These are phyloP conservation scores for Colletotrichum viniferum DNA, from an alignment of 2,329 filamentous ascomycete species.

Conservation along the genomic window DNA sequence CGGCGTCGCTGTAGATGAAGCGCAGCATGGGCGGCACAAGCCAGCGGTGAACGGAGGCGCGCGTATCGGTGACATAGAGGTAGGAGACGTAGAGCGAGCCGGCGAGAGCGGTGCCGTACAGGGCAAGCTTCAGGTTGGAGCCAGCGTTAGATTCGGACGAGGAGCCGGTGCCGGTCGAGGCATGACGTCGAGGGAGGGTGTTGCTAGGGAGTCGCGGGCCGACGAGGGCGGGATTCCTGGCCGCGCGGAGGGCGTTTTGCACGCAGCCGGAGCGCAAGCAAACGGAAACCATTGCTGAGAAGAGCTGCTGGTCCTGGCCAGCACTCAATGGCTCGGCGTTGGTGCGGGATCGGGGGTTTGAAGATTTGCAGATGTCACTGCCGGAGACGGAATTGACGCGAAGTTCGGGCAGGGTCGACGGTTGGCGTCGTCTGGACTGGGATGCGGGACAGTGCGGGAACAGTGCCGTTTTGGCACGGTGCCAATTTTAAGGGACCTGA, in stretches of 20 bases:
- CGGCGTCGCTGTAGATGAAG: slow-evolving; percentile 73
- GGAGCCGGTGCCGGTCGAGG: slow-evolving; percentile 27
- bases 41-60: slow-evolving; percentile 72
- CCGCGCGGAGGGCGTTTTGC: slow-evolving; percentile 26
- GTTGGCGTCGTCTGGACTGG: neutral
- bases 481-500: neutral
- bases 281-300: slow-evolving; percentile 34
- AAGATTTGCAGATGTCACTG: neutral
- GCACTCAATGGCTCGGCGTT: slow-evolving; percentile 35
- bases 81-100: slow-evolving; percentile 55
- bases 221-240: slow-evolving; percentile 19
- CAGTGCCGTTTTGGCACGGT: neutral
- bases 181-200: slow-evolving; percentile 32
- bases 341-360: neutral
- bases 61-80: slow-evolving; percentile 76
- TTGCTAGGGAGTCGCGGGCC: slow-evolving; percentile 27
- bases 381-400: neutral
- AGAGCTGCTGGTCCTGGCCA: slow-evolving; percentile 30
- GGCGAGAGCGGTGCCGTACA: slow-evolving; percentile 46
- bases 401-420: neutral
- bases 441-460: neutral
- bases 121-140: slow-evolving; percentile 38
- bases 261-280: slow-evolving; percentile 29
- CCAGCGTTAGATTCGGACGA: slow-evolving; percentile 29
- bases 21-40: slow-evolving; percentile 70